Evolutionary conservation across 129 eudicot species (phyloP).

Genomic region (Lactuca saligna): DNA sequence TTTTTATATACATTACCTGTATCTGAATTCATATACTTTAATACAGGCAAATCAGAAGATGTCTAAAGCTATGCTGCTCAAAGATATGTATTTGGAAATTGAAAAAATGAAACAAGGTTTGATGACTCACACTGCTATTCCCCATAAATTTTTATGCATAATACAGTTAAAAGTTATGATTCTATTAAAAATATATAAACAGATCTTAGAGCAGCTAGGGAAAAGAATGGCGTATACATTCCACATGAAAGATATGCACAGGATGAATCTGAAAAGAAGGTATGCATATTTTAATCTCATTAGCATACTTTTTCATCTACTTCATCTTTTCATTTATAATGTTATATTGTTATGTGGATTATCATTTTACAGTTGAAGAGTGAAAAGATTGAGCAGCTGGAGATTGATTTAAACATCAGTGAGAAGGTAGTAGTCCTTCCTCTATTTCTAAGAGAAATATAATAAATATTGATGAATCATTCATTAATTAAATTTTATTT

Average conservation of each 20-base stretch:
- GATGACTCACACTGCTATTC: slow-evolving; percentile 18
- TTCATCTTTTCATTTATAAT: slow-evolving; percentile 12
- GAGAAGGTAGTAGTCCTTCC: slow-evolving; percentile 52
- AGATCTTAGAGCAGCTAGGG: slow-evolving; percentile 96
- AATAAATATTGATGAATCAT: not conserved
- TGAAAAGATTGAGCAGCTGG: slow-evolving; percentile 82
- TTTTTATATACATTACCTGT: not conserved
- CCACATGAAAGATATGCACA: slow-evolving; percentile 76
- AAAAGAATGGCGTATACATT: slow-evolving; percentile 85
- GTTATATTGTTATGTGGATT: slow-evolving; percentile 16
- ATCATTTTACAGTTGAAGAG: slow-evolving; percentile 51
- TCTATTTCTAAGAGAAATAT: not conserved
- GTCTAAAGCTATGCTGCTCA: slow-evolving; percentile 71
- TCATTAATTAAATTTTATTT: slow-evolving; percentile 16
- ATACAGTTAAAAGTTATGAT: not conserved
- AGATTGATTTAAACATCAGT: slow-evolving; percentile 55
- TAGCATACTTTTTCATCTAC: not conserved
- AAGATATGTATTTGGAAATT: slow-evolving; percentile 77
- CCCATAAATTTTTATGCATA: slow-evolving; percentile 1
- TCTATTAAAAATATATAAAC: slow-evolving; percentile 12
- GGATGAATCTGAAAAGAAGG: slow-evolving; percentile 96
- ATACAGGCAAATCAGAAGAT: slow-evolving; percentile 84
- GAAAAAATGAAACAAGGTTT: slow-evolving; percentile 92
- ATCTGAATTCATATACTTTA: slow-evolving; percentile 5
- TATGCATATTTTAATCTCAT: slow-evolving; percentile 18